A percentile compares a stretch with the other conserved stretches of the same genome.
These are phyloP conservation scores for Petunia hybrid DNA, from an alignment of 305 asterid genomes.

Conservation along the genomic window DNA sequence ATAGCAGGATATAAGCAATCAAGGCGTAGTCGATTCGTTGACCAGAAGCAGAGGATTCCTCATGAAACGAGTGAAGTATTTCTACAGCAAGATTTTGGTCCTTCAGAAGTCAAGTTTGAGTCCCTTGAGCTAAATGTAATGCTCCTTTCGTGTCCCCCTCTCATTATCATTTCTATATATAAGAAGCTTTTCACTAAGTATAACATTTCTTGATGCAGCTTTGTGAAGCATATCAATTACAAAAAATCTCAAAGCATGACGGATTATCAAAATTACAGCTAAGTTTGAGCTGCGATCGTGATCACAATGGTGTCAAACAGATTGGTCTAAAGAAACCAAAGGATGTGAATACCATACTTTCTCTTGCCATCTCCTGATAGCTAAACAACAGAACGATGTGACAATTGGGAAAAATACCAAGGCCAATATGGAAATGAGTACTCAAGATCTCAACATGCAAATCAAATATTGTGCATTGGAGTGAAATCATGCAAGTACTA, in stretches of 20 bases:
- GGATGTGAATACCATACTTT: neutral
- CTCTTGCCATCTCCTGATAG: conserved; percentile 1
- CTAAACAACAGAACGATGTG: neutral
- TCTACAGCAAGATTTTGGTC: neutral
- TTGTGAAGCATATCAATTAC: neutral
- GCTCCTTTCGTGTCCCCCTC: neutral
- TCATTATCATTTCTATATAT: neutral
- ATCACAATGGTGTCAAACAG: neutral
- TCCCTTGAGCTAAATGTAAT: neutral
- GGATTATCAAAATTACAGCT: neutral
- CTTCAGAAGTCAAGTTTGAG: neutral
- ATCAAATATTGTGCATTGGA: neutral
- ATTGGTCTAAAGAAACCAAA: neutral
- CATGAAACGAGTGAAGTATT: neutral
- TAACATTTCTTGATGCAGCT: conserved; percentile 20
- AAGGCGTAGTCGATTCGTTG: neutral
- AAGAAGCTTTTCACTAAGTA: neutral
- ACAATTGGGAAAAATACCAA: neutral
- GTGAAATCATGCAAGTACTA: conserved; percentile 25
- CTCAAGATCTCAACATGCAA: conserved; percentile 13
- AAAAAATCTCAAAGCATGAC: neutral
- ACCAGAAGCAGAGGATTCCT: neutral
- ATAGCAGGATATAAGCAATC: neutral
- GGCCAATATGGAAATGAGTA: neutral
- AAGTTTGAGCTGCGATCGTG: conserved; percentile 12